A percentile compares a stretch with the other conserved stretches of the same genome.
These are phyloP conservation scores for Tremellales sp. DNA, from an alignment of 1,284 basidiomycete species.

Conservation along the genomic window DNA sequence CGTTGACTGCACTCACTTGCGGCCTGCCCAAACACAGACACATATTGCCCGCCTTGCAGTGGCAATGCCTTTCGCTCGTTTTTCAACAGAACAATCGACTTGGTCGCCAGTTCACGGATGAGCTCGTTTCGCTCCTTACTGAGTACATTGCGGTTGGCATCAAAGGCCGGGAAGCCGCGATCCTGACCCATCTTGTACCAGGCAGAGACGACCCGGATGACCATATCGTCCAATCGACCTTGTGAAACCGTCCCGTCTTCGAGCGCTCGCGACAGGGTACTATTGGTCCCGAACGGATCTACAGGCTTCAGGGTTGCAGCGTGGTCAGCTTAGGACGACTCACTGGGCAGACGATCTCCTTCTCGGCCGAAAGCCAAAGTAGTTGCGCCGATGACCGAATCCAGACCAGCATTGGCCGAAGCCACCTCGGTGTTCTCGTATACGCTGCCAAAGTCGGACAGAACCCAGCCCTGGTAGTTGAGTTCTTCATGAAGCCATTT, in stretches of 20 bases:
- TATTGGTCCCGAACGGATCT: conserved; percentile 5
- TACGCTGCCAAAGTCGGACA: conserved; percentile 34
- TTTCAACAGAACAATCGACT: conserved; percentile 14
- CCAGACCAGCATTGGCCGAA: conserved; percentile 18
- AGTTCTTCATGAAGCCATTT: conserved; percentile 17
- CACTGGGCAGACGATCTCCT: conserved; percentile 5
- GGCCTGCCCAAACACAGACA: conserved; percentile 5
- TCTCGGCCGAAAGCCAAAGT: conserved; percentile 1
- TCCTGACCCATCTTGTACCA: conserved; percentile 35
- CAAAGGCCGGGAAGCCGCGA: conserved; percentile 10
- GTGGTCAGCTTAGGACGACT: neutral
- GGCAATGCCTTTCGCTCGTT: conserved; percentile 10
- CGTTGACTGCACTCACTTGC: neutral
- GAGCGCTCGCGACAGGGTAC: conserved; percentile 14
- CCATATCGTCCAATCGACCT: conserved; percentile 34
- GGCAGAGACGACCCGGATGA: conserved; percentile 24
- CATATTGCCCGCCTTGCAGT: conserved; percentile 2
- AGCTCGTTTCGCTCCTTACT: conserved; percentile 8
- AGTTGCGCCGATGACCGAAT: conserved; percentile 14
- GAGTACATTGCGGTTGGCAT: conserved; percentile 14
- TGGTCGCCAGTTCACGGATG: conserved; percentile 20
- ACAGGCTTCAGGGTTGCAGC: neutral
- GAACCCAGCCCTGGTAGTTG: conserved; percentile 26
- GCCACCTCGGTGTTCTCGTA: conserved; percentile 8
- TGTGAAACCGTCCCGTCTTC: conserved; percentile 23